phyloP scores from a whole-genome alignment of 371 early-diverging fungal species.

The Mortierella sp. region DNA sequence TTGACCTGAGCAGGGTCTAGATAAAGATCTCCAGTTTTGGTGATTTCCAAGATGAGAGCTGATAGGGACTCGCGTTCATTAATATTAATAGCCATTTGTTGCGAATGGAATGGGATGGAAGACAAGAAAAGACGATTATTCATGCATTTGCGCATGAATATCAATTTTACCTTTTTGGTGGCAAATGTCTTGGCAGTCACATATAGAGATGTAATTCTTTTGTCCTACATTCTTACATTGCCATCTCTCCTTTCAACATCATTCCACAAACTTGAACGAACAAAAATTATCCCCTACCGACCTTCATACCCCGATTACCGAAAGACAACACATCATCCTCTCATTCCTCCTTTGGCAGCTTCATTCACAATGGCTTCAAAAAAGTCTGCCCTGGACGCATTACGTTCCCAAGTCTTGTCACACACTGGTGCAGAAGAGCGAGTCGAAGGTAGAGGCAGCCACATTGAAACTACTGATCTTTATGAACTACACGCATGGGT shows the following conservation, averaged over 20 bases:
- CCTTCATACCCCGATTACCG: too few relatives aligned
- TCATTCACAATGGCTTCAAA: slow-evolving; percentile 30
- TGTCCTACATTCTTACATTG: not conserved
- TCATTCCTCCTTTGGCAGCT: not conserved
- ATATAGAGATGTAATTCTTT: not conserved
- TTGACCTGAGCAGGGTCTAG: slow-evolving; percentile 51
- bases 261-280: not conserved
- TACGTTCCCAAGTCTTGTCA: slow-evolving; percentile 61
- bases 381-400: slow-evolving; percentile 54
- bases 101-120: slow-evolving; percentile 17
- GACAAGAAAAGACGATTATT: slow-evolving; percentile 1
- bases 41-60: slow-evolving; percentile 33
- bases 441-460: slow-evolving; percentile 64
- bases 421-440: slow-evolving; percentile 68
- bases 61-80: slow-evolving; percentile 44
- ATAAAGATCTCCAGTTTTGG: slow-evolving; percentile 51
- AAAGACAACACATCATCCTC: not conserved
- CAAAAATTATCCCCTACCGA: not conserved
- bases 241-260: slow-evolving; percentile 1
- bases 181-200: slow-evolving; percentile 8
- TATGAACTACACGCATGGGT: not conserved
- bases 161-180: slow-evolving; percentile 23
- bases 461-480: not conserved
- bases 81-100: slow-evolving; percentile 33
- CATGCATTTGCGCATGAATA: not conserved